Conservation (phyloP, 2,329 filamentous ascomycete genomes). For the Sporothrix euskadiensis region DNA sequence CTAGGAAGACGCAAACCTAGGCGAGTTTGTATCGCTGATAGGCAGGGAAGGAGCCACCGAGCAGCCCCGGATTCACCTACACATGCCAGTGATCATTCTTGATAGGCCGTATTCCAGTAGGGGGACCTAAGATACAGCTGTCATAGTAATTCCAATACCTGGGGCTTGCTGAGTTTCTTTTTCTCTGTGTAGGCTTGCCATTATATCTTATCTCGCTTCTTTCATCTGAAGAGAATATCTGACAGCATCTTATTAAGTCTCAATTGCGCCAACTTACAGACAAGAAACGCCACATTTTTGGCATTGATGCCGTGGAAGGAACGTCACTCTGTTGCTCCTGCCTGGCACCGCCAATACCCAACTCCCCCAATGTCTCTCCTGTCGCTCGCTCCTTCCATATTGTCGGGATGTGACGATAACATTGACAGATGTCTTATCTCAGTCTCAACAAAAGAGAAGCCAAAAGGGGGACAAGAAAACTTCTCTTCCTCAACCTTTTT, state of each 20-base stretch:
- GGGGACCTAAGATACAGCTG: background rate
- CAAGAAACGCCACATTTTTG: background rate
- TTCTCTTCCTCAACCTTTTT: background rate
- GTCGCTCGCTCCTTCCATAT: background rate
- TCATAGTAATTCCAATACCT: slow-evolving; percentile 16
- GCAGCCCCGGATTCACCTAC: background rate
- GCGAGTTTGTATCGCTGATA: background rate
- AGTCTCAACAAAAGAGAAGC: slow-evolving; percentile 11
- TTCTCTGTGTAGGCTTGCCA: slow-evolving; percentile 3
- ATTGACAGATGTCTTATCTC: background rate
- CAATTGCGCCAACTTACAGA: background rate
- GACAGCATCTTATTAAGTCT: background rate
- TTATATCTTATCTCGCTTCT: background rate
- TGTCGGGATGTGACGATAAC: slow-evolving; percentile 1
- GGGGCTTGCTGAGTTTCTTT: background rate
- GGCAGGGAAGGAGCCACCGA: slow-evolving; percentile 6
- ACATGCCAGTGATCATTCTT: slow-evolving; percentile 23
- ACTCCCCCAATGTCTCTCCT: background rate
- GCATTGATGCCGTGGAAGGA: background rate
- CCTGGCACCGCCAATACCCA: background rate
- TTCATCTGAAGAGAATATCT: background rate
- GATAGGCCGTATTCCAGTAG: slow-evolving; percentile 13
- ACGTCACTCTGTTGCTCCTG: background rate
- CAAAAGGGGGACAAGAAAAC: background rate
- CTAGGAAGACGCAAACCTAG: background rate